Conservation (phyloP, 2,329 filamentous ascomycete species). For the Cryoendolithus antarcticus region DNA sequence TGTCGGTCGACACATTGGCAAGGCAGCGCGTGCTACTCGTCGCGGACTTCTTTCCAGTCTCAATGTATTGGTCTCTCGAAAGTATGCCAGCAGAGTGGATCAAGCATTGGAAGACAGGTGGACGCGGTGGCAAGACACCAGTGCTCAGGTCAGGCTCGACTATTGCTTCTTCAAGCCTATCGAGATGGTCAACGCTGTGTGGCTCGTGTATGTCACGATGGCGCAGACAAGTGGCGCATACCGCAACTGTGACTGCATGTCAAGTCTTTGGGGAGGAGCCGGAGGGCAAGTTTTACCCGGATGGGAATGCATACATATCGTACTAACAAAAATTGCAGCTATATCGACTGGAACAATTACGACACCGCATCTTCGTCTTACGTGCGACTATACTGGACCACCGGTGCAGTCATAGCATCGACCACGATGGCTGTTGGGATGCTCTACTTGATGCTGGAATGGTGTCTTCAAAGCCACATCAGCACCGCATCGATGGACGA, state of each 20-base stretch:
- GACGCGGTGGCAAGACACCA: conserved; percentile 1
- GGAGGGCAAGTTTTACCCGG: conserved; percentile 6
- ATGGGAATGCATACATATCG: no score
- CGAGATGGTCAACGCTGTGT: conserved; percentile 26
- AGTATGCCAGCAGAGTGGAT: background rate
- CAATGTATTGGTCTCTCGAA: background rate
- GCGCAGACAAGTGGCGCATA: conserved; percentile 32
- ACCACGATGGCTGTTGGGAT: conserved; percentile 22
- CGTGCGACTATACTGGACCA: conserved; percentile 21
- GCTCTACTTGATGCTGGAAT: conserved; percentile 27
- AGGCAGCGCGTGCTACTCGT: no score
- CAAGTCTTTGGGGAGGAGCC: conserved; percentile 24
- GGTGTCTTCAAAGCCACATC: conserved; percentile 27
- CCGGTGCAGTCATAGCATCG: conserved; percentile 21
- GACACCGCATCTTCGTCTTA: conserved; percentile 20
- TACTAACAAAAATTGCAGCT: conserved; percentile 14
- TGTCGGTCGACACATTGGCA: background rate
- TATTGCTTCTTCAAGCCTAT: conserved; percentile 21
- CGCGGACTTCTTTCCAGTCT: conserved; percentile 3
- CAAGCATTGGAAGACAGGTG: background rate
- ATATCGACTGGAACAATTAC: conserved; percentile 27
- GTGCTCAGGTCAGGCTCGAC: conserved; percentile 8
- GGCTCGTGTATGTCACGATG: conserved; percentile 27
- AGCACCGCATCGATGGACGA: conserved; percentile 14
- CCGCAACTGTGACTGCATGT: conserved; percentile 31